These are phyloP conservation scores for Hyaloperonospora brassicae DNA, from an alignment of 352 stramenopile genomes.

Conservation along the genomic window DNA sequence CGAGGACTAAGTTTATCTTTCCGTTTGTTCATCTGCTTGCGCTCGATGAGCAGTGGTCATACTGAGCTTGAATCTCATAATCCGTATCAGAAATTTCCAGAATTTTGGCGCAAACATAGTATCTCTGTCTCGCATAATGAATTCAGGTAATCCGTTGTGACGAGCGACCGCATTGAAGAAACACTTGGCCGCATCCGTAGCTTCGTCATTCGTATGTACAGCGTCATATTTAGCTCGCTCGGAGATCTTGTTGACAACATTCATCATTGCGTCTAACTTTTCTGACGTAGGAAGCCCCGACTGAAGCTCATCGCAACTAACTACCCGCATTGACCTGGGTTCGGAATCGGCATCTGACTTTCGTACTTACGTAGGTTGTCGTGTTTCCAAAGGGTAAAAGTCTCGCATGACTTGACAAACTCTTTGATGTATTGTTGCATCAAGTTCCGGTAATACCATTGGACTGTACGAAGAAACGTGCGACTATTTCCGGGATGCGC, in stretches of 20 bases:
- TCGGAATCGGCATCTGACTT: no score
- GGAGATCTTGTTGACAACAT: not conserved
- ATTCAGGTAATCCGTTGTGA: constrained; percentile 4
- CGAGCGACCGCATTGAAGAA: constrained; percentile 8
- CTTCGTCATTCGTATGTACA: constrained; percentile 6
- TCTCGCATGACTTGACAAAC: no score
- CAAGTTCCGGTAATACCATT: no score
- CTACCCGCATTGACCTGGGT: no score
- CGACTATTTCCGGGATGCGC: no score
- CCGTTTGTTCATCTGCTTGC: constrained; percentile 5
- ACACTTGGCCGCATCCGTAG: constrained; percentile 6
- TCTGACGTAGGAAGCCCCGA: no score
- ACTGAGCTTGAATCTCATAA: constrained; percentile 7
- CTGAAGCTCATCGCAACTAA: no score
- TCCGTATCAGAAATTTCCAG: constrained; percentile 6
- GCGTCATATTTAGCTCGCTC: not conserved
- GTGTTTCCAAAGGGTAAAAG: no score
- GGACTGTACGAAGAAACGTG: no score
- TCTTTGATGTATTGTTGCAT: no score
- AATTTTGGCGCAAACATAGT: constrained; percentile 7
- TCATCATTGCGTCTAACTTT: no score
- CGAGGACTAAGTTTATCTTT: constrained; percentile 5
- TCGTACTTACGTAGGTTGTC: no score
- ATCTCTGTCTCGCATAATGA: constrained; percentile 4
- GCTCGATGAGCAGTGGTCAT: constrained; percentile 8